Conservation (phyloP, 768 basidiomycete species). For the Boletus reticulatus region DNA sequence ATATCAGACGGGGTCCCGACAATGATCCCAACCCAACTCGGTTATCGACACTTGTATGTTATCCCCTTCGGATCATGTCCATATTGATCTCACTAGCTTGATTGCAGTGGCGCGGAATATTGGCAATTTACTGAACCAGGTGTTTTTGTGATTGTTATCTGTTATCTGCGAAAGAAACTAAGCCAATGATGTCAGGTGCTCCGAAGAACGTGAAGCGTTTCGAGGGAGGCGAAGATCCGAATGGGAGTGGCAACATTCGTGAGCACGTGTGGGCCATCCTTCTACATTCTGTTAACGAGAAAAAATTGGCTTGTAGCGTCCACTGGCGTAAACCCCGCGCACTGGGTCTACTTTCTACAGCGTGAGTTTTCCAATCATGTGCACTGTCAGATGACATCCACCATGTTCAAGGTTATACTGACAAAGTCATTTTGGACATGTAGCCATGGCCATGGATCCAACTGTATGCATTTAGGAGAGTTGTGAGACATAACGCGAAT, state of each 20-base stretch:
- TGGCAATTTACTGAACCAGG: slow-evolving; percentile 50
- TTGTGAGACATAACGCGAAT: not conserved
- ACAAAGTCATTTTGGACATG: not conserved
- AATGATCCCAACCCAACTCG: slow-evolving; percentile 42
- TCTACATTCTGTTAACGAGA: not conserved
- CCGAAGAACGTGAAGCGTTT: slow-evolving; percentile 41
- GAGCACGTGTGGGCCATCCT: slow-evolving; percentile 7
- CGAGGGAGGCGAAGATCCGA: slow-evolving; percentile 43
- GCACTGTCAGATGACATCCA: not conserved
- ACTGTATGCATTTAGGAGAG: slow-evolving; percentile 28
- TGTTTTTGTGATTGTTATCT: slow-evolving; percentile 1
- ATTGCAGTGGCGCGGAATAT: slow-evolving; percentile 37
- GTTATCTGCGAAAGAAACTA: not conserved
- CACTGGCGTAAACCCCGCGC: slow-evolving; percentile 46
- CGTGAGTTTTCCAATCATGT: slow-evolving; percentile 26
- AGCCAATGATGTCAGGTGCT: slow-evolving; percentile 16
- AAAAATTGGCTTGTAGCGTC: slow-evolving; percentile 34
- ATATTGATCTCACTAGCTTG: slow-evolving; percentile 7
- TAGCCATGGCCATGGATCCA: slow-evolving; percentile 33
- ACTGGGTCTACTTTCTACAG: slow-evolving; percentile 45
- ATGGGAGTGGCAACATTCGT: slow-evolving; percentile 50
- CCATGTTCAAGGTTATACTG: not conserved
- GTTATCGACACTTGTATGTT: slow-evolving; percentile 46
- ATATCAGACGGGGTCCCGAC: slow-evolving; percentile 49
- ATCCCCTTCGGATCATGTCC: slow-evolving; percentile 1